Evolutionary conservation across 495 filamentous ascomycete genomes (phyloP), one percentile per base, ranked within the genome.

Genomic region (Penicillium arizonense): DNA sequence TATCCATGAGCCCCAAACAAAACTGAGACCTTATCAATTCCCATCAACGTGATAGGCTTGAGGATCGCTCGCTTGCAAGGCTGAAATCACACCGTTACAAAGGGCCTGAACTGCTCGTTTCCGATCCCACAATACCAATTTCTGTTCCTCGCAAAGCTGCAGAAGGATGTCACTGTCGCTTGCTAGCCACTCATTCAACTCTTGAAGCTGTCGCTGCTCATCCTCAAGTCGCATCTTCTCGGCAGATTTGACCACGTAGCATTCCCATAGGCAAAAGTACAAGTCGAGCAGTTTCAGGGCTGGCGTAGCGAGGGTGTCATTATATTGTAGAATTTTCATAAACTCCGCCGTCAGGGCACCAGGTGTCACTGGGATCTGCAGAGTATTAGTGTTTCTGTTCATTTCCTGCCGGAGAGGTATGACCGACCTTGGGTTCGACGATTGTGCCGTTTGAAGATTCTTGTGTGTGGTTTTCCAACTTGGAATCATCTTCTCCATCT

Each of bases 181-280:
- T 44, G n/a, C 49, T 43, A 52, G 39, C 49, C 30, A 52, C 34
- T 43, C 40, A 38, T 52, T 52, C 26, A 10, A 44, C 23, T 41
- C 32, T 18, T 40, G 7, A 32, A 50, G 26, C 24, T 48, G 16
- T 21, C 34, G 33, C 24, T 37, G 14, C 34, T 48, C 21, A n/a
- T 48, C 45, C 16, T 48, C 20, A 16, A 48, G 21, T 37, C 13
- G 33, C 11, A 48, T 48, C 20, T 38, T 38, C 32, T 37, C 45
- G 12, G 45, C 33, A 48, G 18, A 18, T 18, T 18, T 18, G 18
- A 18, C 18, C 18, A 18, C 18, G 18, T 18, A 18, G 18, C 18
- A 13, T 32, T 45, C 43, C 43, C 26, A 45, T 32, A 34, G 43
- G 30, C 23, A 45, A 45, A 30, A 45, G 18, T 45, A 32, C 26